Evolutionary conservation across 176 grass and related monocot species (phyloP).

Genomic region (Lolium rigidum): DNA sequence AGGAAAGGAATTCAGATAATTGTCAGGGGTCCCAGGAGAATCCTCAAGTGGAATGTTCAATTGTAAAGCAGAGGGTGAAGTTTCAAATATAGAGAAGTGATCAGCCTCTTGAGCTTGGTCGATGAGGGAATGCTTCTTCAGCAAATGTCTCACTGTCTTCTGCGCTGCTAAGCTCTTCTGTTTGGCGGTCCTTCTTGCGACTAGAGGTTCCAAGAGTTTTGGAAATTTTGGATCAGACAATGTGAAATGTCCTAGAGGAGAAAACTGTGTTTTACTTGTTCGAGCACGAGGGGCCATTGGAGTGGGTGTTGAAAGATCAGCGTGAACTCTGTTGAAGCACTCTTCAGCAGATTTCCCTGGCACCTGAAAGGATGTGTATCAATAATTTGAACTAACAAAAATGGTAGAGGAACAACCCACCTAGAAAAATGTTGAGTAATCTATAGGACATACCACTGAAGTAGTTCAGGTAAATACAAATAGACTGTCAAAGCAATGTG

Average conservation of each 20-base stretch:
- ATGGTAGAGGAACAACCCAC: constrained; percentile 16
- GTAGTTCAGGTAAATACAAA: constrained; percentile 21
- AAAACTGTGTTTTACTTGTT: constrained; percentile 53
- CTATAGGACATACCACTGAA: constrained; percentile 21
- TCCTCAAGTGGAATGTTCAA: constrained; percentile 46
- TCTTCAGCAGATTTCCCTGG: constrained; percentile 78
- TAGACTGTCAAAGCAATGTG: background rate
- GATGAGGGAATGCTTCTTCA: constrained; percentile 64
- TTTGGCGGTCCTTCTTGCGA: constrained; percentile 55
- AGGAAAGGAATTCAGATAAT: constrained; percentile 34
- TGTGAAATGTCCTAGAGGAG: constrained; percentile 64
- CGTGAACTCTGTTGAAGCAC: constrained; percentile 81
- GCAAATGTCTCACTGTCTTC: constrained; percentile 76
- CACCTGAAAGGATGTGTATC: constrained; percentile 60
- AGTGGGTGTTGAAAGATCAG: constrained; percentile 70
- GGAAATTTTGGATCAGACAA: constrained; percentile 58
- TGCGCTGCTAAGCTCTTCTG: constrained; percentile 56
- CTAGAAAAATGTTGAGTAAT: constrained; percentile 20
- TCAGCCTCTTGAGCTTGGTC: constrained; percentile 72
- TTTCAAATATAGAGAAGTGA: constrained; percentile 86
- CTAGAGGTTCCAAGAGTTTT: constrained; percentile 42
- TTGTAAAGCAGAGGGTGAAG: constrained; percentile 53
- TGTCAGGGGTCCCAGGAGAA: constrained; percentile 57
- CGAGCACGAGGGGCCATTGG: constrained; percentile 63
- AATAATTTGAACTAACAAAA: constrained; percentile 26